Base-by-base conservation (phyloP, 371 early-diverging fungal species). In the Chytridium lagenaria region DNA sequence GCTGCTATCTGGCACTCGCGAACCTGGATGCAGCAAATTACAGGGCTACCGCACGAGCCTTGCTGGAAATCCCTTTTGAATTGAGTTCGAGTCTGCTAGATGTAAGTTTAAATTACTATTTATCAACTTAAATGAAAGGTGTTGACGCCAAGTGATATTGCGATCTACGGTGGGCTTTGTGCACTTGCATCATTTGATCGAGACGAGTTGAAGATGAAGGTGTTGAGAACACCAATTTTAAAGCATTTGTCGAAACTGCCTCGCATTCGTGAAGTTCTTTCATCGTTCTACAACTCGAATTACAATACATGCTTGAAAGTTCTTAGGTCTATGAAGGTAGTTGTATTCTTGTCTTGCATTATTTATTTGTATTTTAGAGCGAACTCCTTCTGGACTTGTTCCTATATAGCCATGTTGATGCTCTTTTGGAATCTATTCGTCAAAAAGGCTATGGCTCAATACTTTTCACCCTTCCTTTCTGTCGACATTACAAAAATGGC, bases 401-500 rank as follows among this genome's bases (percentile, higher is more conserved):
- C 76, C 83, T 95, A 39, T 84, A 87, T 71, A 74, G 84, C 0
- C 92, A 92, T 77, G 81, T 93, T 23, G 89, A 91, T 44, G 77
- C 72, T 0, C 63, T 95, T 16, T 87, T 88, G 65, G 82, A 84
- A 36, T 82, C 85, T 68, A 93, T 94, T 61, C 90, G 92, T 34
- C 89, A 89, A 69, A n/a, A 90, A 87, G 77, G 93, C 94, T 0
- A 80, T 94, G 66, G 83, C 92, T 0, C 95, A 94, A 76, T 95
- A 94, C 77, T 92, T 93, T 50, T 80, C 81, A 38, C 94, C 95
- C 15, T 95, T 92, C 78, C 77, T 86, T 37, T 85, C 91, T 0
- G 91, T 95, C 1, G 92, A 94, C 72, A 74, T 95, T 85, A 83
- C 85, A 23, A 87, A 87, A 61, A 94, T 95, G 94, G 93, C 93